A percentile compares a stretch with the other conserved stretches of the same genome.
These are phyloP conservation scores for Acanthochlamys bracteata DNA, from an alignment of 106 monocot genomes.

Conservation along the genomic window DNA sequence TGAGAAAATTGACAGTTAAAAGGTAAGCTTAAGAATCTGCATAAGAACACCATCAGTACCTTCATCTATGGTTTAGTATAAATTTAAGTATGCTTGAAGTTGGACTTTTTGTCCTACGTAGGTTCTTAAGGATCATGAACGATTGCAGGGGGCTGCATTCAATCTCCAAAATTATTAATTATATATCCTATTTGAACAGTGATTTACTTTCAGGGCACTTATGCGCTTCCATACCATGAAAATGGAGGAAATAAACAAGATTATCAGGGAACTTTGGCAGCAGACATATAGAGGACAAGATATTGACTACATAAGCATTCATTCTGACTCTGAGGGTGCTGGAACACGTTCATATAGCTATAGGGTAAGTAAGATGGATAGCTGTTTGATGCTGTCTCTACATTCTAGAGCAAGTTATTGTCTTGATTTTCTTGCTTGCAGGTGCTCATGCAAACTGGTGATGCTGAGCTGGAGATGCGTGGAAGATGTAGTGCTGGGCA, in stretches of 20 bases:
- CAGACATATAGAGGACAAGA: conserved; percentile 99
- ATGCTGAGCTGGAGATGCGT: conserved; percentile 97
- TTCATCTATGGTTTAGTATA: too few species aligned
- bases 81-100: too few species aligned
- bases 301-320: conserved; percentile 95
- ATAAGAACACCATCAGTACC: too few species aligned
- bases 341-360: conserved; percentile 97
- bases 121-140: too few species aligned
- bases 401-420: neutral
- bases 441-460: conserved; percentile 99
- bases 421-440: conserved; percentile 10
- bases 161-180: too few species aligned
- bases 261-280: conserved; percentile 97
- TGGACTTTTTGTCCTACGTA: too few species aligned
- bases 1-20: too few species aligned
- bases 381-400: neutral
- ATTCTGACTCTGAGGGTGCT: conserved; percentile 87
- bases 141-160: too few species aligned
- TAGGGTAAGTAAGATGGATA: conserved; percentile 33
- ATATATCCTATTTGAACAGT: too few species aligned
- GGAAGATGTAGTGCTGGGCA: conserved; percentile 99
- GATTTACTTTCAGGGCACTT: conserved; percentile 70
- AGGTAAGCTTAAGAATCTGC: too few species aligned
- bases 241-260: conserved; percentile 99
- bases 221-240: conserved; percentile 99